Evolutionary conservation across 169 alveolate species (phyloP).

Genomic region (Eimeria brunetti): DNA sequence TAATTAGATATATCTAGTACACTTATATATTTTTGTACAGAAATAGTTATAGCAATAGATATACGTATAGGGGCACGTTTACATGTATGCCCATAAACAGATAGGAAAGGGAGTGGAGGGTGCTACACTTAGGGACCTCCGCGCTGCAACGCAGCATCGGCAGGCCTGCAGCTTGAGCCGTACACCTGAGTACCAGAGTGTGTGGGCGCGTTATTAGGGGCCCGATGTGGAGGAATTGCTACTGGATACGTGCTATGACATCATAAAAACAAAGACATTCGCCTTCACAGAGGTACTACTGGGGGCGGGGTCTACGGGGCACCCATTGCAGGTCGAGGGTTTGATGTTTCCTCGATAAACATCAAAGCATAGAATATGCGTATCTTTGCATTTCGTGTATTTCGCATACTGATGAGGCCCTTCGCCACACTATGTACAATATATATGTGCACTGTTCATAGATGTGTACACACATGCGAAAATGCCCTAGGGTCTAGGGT

Average conservation of each 20-base stretch:
- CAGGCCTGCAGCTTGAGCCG: background rate
- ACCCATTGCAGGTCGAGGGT: background rate
- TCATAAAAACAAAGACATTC: constrained; percentile 28
- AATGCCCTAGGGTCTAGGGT: constrained; percentile 14
- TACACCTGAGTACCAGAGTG: background rate
- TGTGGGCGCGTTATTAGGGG: constrained; percentile 27
- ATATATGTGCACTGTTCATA: too few relatives aligned
- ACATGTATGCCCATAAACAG: background rate
- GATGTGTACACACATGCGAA: background rate
- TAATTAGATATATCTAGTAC: too few relatives aligned
- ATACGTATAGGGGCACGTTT: background rate
- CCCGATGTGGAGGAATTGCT: constrained; percentile 42
- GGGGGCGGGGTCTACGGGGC: background rate
- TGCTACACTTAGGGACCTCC: background rate
- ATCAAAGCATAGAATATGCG: background rate
- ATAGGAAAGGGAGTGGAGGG: background rate
- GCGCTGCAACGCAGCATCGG: background rate
- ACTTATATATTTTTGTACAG: too few relatives aligned
- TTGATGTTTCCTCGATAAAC: background rate
- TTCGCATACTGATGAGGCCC: background rate
- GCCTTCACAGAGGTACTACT: constrained; percentile 58
- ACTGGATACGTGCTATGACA: constrained; percentile 65
- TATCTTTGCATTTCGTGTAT: background rate
- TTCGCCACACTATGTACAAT: too few relatives aligned
- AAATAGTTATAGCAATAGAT: background rate